Percentiles rank a stretch among this genome's conserved stretches.
Evolutionary conservation across 257 asterid species (phyloP).

Genomic region (Perilla frutescens): DNA sequence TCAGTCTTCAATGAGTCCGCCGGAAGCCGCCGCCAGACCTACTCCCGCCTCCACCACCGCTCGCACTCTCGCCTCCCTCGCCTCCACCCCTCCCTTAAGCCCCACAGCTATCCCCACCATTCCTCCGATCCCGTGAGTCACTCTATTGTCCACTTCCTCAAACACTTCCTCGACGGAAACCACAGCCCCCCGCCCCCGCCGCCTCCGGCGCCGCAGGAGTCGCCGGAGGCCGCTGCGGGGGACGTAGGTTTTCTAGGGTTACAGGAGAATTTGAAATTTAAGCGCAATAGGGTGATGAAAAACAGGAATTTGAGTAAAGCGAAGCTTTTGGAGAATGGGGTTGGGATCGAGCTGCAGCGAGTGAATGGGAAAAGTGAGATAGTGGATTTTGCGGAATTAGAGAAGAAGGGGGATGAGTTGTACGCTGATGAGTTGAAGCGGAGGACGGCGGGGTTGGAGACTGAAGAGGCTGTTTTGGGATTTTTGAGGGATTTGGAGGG

Average conservation of each 20-base stretch:
- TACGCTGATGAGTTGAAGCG: slow-evolving; percentile 62
- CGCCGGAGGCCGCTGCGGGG: slow-evolving; percentile 6
- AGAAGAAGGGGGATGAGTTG: slow-evolving; percentile 71
- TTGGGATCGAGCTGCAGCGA: slow-evolving; percentile 50
- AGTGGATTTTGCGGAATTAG: slow-evolving; percentile 68
- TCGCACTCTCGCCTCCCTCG: slow-evolving; percentile 73
- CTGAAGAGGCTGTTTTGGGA: slow-evolving; percentile 67
- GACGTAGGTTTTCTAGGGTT: slow-evolving; percentile 51
- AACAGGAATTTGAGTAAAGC: slow-evolving; percentile 37
- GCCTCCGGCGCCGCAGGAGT: slow-evolving; percentile 37
- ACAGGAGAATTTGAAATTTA: slow-evolving; percentile 47
- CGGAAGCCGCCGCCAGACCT: slow-evolving; percentile 89
- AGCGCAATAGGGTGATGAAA: slow-evolving; percentile 54
- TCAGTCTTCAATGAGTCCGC: slow-evolving; percentile 86
- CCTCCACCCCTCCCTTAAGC: slow-evolving; percentile 56
- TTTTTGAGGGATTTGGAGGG: slow-evolving; percentile 78
- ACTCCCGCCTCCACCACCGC: slow-evolving; percentile 78
- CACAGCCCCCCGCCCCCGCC: slow-evolving; percentile 69
- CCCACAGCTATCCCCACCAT: slow-evolving; percentile 43
- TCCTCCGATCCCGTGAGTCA: slow-evolving; percentile 73
- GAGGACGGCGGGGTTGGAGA: slow-evolving; percentile 70
- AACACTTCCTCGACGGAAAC: slow-evolving; percentile 56
- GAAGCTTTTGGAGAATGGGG: slow-evolving; percentile 50
- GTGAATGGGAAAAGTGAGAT: slow-evolving; percentile 64
- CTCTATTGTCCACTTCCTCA: slow-evolving; percentile 73